Conservation (phyloP, 2,329 filamentous ascomycete genomes). For the Akanthomyces dipterigenus region DNA sequence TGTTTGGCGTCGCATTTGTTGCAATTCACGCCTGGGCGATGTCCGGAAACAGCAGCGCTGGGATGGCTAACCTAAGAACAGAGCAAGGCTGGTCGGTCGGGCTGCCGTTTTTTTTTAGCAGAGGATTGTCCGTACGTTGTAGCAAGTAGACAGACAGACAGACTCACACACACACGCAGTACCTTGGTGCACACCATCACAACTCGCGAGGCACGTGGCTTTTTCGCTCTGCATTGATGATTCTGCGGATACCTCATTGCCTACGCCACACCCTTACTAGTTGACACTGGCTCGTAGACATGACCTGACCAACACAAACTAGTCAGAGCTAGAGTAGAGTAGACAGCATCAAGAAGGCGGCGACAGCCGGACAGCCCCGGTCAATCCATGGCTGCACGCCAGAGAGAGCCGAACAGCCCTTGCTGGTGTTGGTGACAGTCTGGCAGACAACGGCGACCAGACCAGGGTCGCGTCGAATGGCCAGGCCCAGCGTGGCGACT, state of each 20-base stretch:
- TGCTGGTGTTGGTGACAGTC: neutral
- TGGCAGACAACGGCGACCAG: neutral
- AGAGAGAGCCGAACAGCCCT: neutral
- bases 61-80: neutral
- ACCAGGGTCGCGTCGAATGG: neutral
- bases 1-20: slow-evolving; percentile 3
- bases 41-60: slow-evolving; percentile 4
- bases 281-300: neutral
- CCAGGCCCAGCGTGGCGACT: neutral
- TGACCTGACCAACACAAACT: neutral
- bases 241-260: neutral
- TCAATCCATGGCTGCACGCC: neutral
- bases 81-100: neutral
- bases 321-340: neutral
- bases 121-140: neutral
- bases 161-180: neutral
- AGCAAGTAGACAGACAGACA: neutral
- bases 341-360: neutral
- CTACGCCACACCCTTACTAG: neutral
- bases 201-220: neutral
- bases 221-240: neutral
- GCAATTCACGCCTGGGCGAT: neutral
- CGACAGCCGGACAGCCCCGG: slow-evolving; percentile 6
- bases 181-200: neutral
- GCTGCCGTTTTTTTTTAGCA: neutral